Conservation (phyloP, 805 yeast genomes). For the Candida berthetii region DNA sequence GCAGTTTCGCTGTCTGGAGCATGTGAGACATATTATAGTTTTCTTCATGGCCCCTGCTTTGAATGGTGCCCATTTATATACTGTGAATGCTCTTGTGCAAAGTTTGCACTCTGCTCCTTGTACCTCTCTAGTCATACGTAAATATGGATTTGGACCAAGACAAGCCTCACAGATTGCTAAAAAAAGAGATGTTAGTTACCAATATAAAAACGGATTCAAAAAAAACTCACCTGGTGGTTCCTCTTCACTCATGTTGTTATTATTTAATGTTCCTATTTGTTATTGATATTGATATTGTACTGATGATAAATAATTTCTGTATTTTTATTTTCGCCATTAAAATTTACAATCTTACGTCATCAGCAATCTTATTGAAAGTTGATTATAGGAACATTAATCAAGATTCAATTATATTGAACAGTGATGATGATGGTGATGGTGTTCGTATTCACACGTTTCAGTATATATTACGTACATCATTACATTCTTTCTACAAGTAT, state of each 20-base stretch:
- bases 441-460: too few relatives aligned
- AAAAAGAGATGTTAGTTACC: background rate
- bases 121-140: conserved; percentile 65
- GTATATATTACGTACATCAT: too few relatives aligned
- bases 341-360: too few relatives aligned
- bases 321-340: too few relatives aligned
- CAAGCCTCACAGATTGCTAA: conserved; percentile 74
- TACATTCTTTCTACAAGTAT: too few relatives aligned
- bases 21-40: conserved; percentile 71
- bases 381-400: too few relatives aligned
- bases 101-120: conserved; percentile 79
- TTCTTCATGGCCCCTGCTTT: conserved; percentile 40
- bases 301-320: too few relatives aligned
- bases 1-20: conserved; percentile 74
- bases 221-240: conserved; percentile 4
- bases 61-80: conserved; percentile 65
- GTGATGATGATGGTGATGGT: too few relatives aligned
- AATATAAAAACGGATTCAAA: too few relatives aligned
- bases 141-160: conserved; percentile 57
- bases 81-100: conserved; percentile 81
- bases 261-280: background rate
- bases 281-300: background rate
- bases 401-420: too few relatives aligned
- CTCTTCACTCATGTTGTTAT: conserved; percentile 1
- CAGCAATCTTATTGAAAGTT: too few relatives aligned